Evolutionary conservation across 2,329 filamentous ascomycete species (phyloP), one percentile per base, ranked within the genome.

Genomic region (Neonectria sp.): DNA sequence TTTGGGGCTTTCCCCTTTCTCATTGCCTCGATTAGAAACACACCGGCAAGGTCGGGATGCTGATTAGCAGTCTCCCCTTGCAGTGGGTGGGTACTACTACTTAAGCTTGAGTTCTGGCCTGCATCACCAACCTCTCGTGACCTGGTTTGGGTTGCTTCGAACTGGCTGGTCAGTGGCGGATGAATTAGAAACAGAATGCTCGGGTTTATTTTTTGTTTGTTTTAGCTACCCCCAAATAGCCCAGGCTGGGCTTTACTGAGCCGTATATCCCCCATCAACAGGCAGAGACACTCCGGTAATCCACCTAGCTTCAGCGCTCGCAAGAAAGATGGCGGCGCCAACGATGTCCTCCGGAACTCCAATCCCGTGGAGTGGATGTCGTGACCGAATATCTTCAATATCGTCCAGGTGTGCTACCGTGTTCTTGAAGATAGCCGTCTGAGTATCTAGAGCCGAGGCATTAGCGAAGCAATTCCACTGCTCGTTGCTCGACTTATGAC

Each of bases 191-290:
- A 4, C 3, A 37, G 11, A 6, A 15, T 17, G 17, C 27, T 17
- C 35, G 15, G 13, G 5, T 6, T 37, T 5, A 37, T 17, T 2
- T 15, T 4, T 6, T 37, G 13, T 15, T 37, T 17, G 17, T 33
- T 29, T 21, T 13, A 13, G 15, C 24, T 43, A 7, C 6, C 40
- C 3, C 13, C 15, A 15, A 37, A 8, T 8, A 45, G 12, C 17
- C 11, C n/a, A 45, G 7, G n/a, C 15, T 24, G n/a, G 24, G 6
- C 12, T 4, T 68, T 37, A 78, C 60, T 75, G 73, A 11, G 80
- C 79, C 0, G 80, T 83, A 6, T 77, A 79, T 1, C 82, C 82
- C 1, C 81, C 82, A 60, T 84, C 82, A 0, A 84, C 80, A 0
- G 82, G 76, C 0, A 84, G 67, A 46, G 77, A 73, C 2, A 76